These are phyloP conservation scores for Penicillium paxilli DNA, from an alignment of 495 filamentous ascomycete genomes.

Conservation along the genomic window DNA sequence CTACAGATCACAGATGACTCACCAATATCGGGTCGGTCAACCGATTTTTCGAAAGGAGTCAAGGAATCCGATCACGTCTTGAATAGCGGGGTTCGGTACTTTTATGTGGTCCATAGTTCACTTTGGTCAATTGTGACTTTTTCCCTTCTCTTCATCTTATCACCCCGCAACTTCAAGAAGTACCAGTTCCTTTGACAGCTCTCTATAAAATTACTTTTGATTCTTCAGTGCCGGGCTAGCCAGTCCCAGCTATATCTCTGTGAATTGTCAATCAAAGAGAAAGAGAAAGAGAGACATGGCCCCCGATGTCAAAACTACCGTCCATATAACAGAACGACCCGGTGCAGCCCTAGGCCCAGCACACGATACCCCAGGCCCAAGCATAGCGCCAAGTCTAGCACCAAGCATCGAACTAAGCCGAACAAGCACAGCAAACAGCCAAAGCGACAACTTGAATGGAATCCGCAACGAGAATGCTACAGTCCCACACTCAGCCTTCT, in stretches of 20 bases:
- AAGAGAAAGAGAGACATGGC: constrained; percentile 9
- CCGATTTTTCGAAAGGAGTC: neutral
- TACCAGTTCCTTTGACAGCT: no score
- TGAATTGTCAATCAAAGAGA: no score
- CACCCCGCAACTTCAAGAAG: neutral
- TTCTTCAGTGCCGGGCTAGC: no score
- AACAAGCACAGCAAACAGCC: neutral
- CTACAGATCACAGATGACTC: constrained; percentile 2
- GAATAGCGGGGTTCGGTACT: neutral
- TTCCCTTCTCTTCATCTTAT: neutral
- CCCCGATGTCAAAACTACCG: neutral
- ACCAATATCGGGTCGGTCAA: constrained; percentile 1
- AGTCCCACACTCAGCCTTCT: constrained; percentile 17
- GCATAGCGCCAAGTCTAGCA: neutral
- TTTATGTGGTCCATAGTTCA: neutral
- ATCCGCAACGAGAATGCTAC: constrained; percentile 11
- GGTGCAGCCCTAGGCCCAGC: neutral
- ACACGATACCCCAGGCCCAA: neutral
- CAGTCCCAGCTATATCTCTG: no score
- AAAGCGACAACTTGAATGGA: neutral
- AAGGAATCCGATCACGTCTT: neutral
- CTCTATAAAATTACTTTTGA: no score
- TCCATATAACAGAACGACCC: neutral
- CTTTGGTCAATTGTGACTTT: neutral
- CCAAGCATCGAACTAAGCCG: neutral